These are phyloP conservation scores for Metrosideros polymorpha DNA, from an alignment of 441 rosid species.

Conservation along the genomic window DNA sequence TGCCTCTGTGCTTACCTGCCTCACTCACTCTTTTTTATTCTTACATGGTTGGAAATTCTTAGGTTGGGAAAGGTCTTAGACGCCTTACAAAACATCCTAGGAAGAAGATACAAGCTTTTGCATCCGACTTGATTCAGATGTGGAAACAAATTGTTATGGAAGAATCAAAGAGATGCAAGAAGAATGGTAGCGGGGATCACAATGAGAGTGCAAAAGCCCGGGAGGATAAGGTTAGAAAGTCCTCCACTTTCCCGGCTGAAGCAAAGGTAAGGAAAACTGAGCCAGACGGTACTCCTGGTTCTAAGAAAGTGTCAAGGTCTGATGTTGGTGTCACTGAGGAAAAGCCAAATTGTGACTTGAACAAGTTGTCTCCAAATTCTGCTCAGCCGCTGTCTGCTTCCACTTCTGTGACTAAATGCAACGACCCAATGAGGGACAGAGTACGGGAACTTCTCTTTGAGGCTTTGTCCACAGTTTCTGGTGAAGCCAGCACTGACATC, in stretches of 20 bases:
- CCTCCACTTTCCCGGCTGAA: neutral
- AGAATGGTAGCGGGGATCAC: neutral
- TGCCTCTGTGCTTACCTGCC: no score
- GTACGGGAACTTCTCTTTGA: conserved; percentile 19
- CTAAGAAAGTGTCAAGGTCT: no score
- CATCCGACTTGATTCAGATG: conserved; percentile 9
- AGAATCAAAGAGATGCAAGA: neutral
- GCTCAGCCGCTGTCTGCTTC: neutral
- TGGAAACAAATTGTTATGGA: conserved; percentile 16
- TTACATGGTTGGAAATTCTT: no score
- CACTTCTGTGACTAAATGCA: conserved; percentile 5
- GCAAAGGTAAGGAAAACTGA: neutral
- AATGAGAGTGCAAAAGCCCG: neutral
- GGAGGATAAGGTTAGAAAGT: neutral
- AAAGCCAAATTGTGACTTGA: no score
- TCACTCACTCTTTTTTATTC: no score
- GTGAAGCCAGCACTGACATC: conserved; percentile 10
- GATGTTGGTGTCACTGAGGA: no score
- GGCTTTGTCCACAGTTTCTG: conserved; percentile 17
- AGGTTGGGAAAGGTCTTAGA: conserved; percentile 25
- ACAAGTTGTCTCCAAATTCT: neutral
- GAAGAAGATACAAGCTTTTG: conserved; percentile 23
- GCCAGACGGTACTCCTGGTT: neutral
- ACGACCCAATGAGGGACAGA: conserved; percentile 13
- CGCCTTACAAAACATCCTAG: conserved; percentile 26